Evolutionary conservation across 2,329 filamentous ascomycete species (phyloP).

Genomic region (Neonectria sp.): DNA sequence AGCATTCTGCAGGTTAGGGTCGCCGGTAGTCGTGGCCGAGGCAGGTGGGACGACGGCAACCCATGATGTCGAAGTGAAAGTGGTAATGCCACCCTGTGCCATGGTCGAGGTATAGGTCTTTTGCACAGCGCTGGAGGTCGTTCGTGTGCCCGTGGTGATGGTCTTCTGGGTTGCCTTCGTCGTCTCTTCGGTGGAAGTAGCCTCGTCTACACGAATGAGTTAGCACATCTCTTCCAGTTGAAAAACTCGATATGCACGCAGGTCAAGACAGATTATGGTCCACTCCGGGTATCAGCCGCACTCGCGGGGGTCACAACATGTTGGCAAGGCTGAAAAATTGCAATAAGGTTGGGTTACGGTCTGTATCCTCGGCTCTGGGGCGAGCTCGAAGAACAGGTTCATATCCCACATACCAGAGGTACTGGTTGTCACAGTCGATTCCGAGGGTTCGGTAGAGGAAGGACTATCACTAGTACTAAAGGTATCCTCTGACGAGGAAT

Average conservation of each 20-base stretch:
- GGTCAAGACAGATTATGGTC: conserved; percentile 23
- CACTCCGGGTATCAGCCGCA: conserved; percentile 36
- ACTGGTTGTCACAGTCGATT: conserved; percentile 35
- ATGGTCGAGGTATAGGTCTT: conserved; percentile 63
- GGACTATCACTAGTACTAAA: conserved; percentile 37
- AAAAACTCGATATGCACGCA: neutral
- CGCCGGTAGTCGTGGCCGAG: conserved; percentile 45
- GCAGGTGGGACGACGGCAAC: conserved; percentile 60
- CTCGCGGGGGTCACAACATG: conserved; percentile 38
- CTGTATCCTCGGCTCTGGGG: conserved; percentile 28
- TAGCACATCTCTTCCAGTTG: conserved; percentile 18
- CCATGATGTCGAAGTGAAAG: conserved; percentile 65
- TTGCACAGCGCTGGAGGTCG: conserved; percentile 55
- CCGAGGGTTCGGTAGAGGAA: conserved; percentile 28
- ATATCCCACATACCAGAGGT: conserved; percentile 52
- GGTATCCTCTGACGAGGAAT: conserved; percentile 23
- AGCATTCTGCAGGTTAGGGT: conserved; percentile 57
- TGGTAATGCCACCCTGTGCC: conserved; percentile 60
- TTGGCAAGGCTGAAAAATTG: conserved; percentile 30
- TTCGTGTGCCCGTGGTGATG: conserved; percentile 53
- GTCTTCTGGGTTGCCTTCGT: conserved; percentile 45
- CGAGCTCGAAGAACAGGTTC: conserved; percentile 28
- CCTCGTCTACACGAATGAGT: conserved; percentile 21
- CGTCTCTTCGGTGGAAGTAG: conserved; percentile 40
- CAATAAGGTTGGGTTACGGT: conserved; percentile 36